Percentiles rank a stretch among this genome's conserved stretches.
Evolutionary conservation across 495 filamentous ascomycete species (phyloP).

Genomic region (Neurospora terricola): DNA sequence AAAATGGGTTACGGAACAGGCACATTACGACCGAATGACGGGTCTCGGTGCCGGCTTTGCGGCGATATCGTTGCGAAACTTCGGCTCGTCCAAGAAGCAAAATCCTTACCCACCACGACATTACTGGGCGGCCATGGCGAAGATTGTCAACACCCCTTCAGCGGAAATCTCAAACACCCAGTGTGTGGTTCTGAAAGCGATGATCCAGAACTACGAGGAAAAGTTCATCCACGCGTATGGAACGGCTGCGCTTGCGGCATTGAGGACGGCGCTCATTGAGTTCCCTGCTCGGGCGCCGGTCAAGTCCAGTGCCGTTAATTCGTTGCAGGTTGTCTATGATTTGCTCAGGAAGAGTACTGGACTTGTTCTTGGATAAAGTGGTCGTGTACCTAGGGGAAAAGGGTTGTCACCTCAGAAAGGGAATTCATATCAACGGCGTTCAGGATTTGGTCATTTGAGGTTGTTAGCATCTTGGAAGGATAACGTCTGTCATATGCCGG

Average conservation of each 20-base stretch:
- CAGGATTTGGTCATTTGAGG: neutral
- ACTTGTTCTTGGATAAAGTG: constrained; percentile 29
- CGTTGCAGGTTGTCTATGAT: constrained; percentile 49
- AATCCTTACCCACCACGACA: constrained; percentile 73
- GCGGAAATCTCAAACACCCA: constrained; percentile 65
- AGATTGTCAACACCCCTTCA: constrained; percentile 61
- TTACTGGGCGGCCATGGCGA: constrained; percentile 70
- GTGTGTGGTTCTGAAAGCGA: constrained; percentile 61
- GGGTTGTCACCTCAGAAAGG: neutral
- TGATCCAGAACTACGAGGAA: constrained; percentile 61
- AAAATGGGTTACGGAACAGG: constrained; percentile 53
- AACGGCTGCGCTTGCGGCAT: constrained; percentile 49
- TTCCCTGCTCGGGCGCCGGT: constrained; percentile 47
- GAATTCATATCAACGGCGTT: neutral
- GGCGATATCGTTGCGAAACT: constrained; percentile 70
- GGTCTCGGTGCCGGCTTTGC: constrained; percentile 79
- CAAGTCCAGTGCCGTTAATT: constrained; percentile 44
- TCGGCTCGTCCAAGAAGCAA: constrained; percentile 48
- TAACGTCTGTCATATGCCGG: neutral
- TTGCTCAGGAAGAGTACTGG: constrained; percentile 49
- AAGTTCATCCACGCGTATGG: constrained; percentile 74
- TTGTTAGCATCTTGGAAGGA: neutral
- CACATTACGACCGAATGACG: constrained; percentile 70
- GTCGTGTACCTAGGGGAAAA: neutral
- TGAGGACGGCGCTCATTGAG: constrained; percentile 56